Conservation (phyloP, 2,329 filamentous ascomycete species). For the Salinomyces thailandicus region DNA sequence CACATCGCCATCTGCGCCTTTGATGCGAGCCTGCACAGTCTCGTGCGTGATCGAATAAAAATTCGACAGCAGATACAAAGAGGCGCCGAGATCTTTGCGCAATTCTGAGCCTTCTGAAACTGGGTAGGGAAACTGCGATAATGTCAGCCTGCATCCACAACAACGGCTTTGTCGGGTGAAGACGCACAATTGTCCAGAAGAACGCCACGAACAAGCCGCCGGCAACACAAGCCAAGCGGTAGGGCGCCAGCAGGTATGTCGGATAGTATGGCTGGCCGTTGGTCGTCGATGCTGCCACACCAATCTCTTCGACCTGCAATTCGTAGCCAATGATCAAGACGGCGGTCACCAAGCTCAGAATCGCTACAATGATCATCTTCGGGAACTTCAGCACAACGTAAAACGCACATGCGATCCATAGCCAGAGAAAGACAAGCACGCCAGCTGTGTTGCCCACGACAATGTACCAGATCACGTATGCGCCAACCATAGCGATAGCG, state of each 20-base stretch:
- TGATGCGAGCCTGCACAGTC: slow-evolving; percentile 51
- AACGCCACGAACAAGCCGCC: slow-evolving; percentile 50
- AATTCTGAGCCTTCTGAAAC: slow-evolving; percentile 61
- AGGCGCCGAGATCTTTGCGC: slow-evolving; percentile 56
- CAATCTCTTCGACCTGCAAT: slow-evolving; percentile 57
- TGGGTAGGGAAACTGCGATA: slow-evolving; percentile 52
- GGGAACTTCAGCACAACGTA: slow-evolving; percentile 59
- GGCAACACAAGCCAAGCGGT: slow-evolving; percentile 57
- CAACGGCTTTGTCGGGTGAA: neutral
- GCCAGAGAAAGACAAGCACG: slow-evolving; percentile 59
- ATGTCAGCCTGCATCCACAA: neutral
- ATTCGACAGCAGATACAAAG: slow-evolving; percentile 62
- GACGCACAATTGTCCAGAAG: slow-evolving; percentile 9
- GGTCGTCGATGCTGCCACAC: slow-evolving; percentile 42
- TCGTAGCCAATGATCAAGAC: slow-evolving; percentile 44
- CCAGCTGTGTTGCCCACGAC: slow-evolving; percentile 51
- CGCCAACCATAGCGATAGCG: slow-evolving; percentile 32
- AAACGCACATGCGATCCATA: slow-evolving; percentile 51
- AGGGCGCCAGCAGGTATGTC: slow-evolving; percentile 59
- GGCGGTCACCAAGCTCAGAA: slow-evolving; percentile 52
- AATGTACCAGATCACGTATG: slow-evolving; percentile 68
- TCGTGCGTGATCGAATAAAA: slow-evolving; percentile 62
- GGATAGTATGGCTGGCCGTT: slow-evolving; percentile 61
- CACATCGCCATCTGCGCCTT: slow-evolving; percentile 46
- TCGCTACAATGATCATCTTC: slow-evolving; percentile 49